These are phyloP conservation scores for Mortierella sp. DNA, from an alignment of 371 early-diverging fungal genomes.

Conservation along the genomic window DNA sequence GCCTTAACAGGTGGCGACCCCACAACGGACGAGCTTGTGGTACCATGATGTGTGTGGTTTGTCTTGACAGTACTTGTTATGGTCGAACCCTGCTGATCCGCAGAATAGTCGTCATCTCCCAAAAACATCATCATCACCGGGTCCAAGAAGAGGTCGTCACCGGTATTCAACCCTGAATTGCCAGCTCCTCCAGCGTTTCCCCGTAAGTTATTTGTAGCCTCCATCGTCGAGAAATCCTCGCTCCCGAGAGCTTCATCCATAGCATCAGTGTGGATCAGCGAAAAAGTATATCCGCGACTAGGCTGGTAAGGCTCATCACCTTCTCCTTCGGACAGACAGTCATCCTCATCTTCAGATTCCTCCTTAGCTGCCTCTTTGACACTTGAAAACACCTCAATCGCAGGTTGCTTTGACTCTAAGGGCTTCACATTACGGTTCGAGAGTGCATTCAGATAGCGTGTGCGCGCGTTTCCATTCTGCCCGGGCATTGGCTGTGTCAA, in stretches of 20 bases:
- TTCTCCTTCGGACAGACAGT: slow-evolving; percentile 56
- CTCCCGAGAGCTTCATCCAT: slow-evolving; percentile 70
- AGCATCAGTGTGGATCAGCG: slow-evolving; percentile 67
- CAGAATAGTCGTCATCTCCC: slow-evolving; percentile 42
- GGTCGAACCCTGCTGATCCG: slow-evolving; percentile 7
- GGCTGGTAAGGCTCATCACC: slow-evolving; percentile 56
- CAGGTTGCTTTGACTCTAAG: slow-evolving; percentile 54
- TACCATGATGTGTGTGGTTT: neutral
- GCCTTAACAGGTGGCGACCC: slow-evolving; percentile 40
- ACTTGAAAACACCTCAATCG: slow-evolving; percentile 69
- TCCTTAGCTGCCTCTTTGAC: slow-evolving; percentile 67
- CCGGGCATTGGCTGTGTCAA: slow-evolving; percentile 46
- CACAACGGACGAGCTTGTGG: neutral
- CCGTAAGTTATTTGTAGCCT: slow-evolving; percentile 42
- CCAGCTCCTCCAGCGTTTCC: slow-evolving; percentile 8
- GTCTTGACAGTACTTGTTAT: neutral
- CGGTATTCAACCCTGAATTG: neutral
- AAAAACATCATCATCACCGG: slow-evolving; percentile 50
- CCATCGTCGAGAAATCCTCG: slow-evolving; percentile 56
- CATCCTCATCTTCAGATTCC: slow-evolving; percentile 69
- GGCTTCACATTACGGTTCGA: slow-evolving; percentile 25
- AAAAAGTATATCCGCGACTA: slow-evolving; percentile 60
- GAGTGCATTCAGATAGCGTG: slow-evolving; percentile 32
- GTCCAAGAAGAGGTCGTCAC: slow-evolving; percentile 28
- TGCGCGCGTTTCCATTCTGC: slow-evolving; percentile 22